Evolutionary conservation across 2,329 filamentous ascomycete species (phyloP), one percentile per base, ranked within the genome.

Genomic region (Calycina marina): DNA sequence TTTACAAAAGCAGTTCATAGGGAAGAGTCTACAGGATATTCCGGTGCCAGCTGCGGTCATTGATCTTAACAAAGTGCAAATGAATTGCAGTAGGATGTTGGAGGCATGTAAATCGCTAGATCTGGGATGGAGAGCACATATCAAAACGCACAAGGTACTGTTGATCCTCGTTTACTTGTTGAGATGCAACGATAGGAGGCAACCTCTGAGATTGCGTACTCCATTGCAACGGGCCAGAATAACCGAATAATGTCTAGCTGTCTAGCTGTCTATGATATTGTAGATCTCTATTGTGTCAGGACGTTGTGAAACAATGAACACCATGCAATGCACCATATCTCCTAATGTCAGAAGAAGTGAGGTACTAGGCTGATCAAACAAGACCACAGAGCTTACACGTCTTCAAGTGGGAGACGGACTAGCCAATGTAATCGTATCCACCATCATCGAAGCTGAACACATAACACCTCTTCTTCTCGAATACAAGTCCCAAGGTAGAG

Each of bases 91-190:
- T 38, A 61, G 69, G 20, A 86, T 90, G 78, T 66, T 84, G 5
- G 60, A 72, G 9, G 69, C 78, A 0, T 65, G 68, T 10, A 52
- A 64, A 25, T 56, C 57, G 30, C 56, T 86, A 10, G 60, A 64
- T 0, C 61, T 86, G 14, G 66, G 64, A 5, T 88, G 83, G 60
- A 63, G 82, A 37, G 75, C 77, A 1, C 82, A 90, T 52, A 72
- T 88, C 38, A 90, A 90, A 57, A 85, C 79, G 14, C 82, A 90
- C 54, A 90, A 90, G 61, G 77, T 77, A 55, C 34, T 9, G 2
- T 9, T 9, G 8, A 2, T 22, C 8, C 20, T n/a, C n/a, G n/a
- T 22, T n/a, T 3, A 22, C n/a, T 22, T n/a, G n/a, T n/a, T n/a
- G n/a, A n/a, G n/a, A n/a, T n/a, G n/a, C n/a, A n/a, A n/a, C n/a